Base-by-base conservation (phyloP, 23 red algal species). In the Agarophyton chilense region DNA sequence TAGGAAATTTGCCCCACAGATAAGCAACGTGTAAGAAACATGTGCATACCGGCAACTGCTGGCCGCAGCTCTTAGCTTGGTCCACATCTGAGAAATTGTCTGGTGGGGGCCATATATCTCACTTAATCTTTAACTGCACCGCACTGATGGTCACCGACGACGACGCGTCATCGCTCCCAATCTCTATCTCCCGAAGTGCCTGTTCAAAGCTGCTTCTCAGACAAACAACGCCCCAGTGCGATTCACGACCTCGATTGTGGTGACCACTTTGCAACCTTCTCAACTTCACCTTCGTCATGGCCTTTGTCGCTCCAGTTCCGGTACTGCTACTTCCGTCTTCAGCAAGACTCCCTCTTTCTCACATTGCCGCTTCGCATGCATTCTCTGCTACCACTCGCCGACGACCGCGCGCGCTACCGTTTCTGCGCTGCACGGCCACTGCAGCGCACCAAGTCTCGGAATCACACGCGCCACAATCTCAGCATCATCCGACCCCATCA, bases 101-200 rank as follows among this genome's bases (percentile, higher is more conserved):
- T 65, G 60, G 60, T 65, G 60, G 25, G n/a, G n/a, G n/a, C n/a
- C n/a, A n/a, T n/a, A 65, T 35, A 65, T 65, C 60, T 65, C 60
- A 26, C 31, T 6, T 13, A 65, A 65, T 65, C 60, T 29, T 26
- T 26, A 65, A 14, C 31, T 36, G 29, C 60, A 29, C 31, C 12
- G 60, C 31, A 18, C 29, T 10, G 32, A 11, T 35, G 60, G 32
- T 65, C 60, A 29, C 60, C 8, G 60, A 35, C 32, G 19, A 55
- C 11, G 44, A 6, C 60, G 4, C 3, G 24, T 58, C 55, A 25
- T 58, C 22, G 26, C 31, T 7, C 31, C 4, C 29, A 65, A 65
- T 36, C 26, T 65, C 32, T 29, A 17, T 65, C 29, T 47, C 44
- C 44, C 6, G 44, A 12, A 6, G 44, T n/a, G n/a, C n/a, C n/a